Conservation (phyloP, 176 grass and related monocot genomes). For the Musa itinerans region DNA sequence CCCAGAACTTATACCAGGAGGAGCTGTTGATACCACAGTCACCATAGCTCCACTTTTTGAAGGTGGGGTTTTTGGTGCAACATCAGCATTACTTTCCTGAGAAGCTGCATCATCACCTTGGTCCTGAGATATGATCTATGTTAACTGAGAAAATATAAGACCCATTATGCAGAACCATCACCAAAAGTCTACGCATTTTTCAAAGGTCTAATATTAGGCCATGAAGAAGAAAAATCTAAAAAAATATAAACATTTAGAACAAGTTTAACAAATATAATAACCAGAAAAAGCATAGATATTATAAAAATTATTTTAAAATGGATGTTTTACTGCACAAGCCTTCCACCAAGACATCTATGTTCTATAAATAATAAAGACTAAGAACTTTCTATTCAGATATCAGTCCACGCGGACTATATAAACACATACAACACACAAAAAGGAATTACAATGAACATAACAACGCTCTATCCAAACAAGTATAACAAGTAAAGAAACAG, state of each 20-base stretch:
- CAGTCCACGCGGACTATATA: background rate
- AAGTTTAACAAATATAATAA: background rate
- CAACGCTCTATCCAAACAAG: no score
- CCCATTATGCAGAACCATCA: conserved; percentile 15
- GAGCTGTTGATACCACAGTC: conserved; percentile 30
- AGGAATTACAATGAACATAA: background rate
- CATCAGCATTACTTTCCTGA: conserved; percentile 60
- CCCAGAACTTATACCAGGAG: conserved; percentile 34
- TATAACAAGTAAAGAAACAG: no score
- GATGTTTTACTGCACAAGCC: background rate
- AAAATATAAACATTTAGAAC: background rate
- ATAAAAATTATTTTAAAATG: background rate
- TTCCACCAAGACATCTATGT: no score
- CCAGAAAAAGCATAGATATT: background rate
- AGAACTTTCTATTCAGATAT: no score
- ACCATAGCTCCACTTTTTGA: conserved; percentile 47
- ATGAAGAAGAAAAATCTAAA: background rate
- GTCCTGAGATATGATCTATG: conserved; percentile 50
- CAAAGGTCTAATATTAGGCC: conserved; percentile 12
- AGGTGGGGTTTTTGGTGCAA: conserved; percentile 51
- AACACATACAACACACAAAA: background rate
- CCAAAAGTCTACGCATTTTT: conserved; percentile 13
- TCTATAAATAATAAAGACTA: no score
- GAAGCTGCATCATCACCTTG: conserved; percentile 51
- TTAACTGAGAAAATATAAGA: conserved; percentile 20